Base-by-base conservation (phyloP, 1,284 basidiomycete genomes). In the Rugosomyces carneus region DNA sequence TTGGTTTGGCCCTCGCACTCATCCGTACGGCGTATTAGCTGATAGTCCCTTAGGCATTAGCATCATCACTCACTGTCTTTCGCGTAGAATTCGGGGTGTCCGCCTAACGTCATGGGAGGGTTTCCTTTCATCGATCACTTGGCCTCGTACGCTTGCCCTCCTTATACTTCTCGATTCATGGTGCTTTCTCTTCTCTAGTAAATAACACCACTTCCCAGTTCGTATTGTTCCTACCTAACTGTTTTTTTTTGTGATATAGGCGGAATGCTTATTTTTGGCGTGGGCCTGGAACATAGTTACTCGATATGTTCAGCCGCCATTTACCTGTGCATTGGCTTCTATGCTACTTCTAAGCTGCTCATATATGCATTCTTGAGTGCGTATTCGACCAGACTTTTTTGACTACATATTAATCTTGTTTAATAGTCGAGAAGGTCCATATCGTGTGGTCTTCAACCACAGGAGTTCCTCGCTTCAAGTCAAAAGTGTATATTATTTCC, bases 101-200 rank as follows among this genome's bases (percentile, higher is more conserved):
- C 56, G 63, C 32, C 40, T 56, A 5, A 52, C 54, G 5, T 54
- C 55, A 9, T 54, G 52, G 45, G 47, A 52, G 26, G 58, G 57
- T 13, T n/a, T n/a, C n/a, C 44, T 62, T 34, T 48, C 50, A 13
- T 51, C 54, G 10, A 57, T 63, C 42, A 57, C 60, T 20, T 66
- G 63, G 61, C 59, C 63, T 0, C 57, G 64, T 11, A 29, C 59
- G 8, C 60, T 61, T 35, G 55, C 59, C 5, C 50, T 65, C 10
- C 49, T 66, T 13, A 59, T 66, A 44, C 64, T 64, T 42, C 19
- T 64, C n/a, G 61, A 66, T 41, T 67, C 67, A 2, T 69, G 65
- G 61, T 43, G 64, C 5, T 69, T 68, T 50, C 41, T 66, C 27
- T 57, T 68, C 18, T 51, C 58, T 1, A 62, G 67, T 69, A 26